Base-by-base conservation (phyloP, 805 yeast species). In the Wickerhamiella vanderwaltii region DNA sequence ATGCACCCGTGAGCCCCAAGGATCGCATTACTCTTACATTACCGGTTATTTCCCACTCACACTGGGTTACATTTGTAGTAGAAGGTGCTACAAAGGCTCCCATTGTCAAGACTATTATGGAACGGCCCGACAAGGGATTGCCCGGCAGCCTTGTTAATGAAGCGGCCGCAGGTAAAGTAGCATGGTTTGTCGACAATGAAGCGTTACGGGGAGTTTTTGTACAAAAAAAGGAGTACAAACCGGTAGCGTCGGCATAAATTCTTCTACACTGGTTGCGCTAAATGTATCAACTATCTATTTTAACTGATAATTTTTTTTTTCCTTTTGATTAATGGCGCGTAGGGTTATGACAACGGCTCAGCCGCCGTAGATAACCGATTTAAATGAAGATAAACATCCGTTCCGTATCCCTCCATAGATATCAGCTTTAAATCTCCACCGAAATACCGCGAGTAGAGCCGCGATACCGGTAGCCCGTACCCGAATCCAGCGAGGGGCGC, bases 401-500 rank as follows among this genome's bases (percentile, higher is more conserved):
- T 85, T 12, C 95, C 95, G 55, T 85, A 83, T 6, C 94, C 94
- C 60, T 85, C 95, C 94, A 86, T 83, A 25, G 85, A 75, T 43
- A 84, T 85, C 53, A 86, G 68, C 55, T 79, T 80, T 59, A 85
- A 69, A 53, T 86, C 95, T 3, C 94, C 94, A 5, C 94, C 94
- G 56, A 86, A 85, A 58, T 85, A 85, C 48, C 87, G 76, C 2
- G 95, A 87, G 51, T 86, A 86, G 29, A 85, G 67, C 45, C 95
- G 63, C 36, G 91, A 79, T 42, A 86, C 77, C 1, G 95, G 94
- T 51, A 85, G 67, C 0, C 95, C 95, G 54, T 85, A 87, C 22
- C 95, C 95, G 50, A 81, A 79, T 0, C 95, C 95, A 39, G 94
- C 94, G 82, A 85, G 79, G 45, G 95, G 95, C 1, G 94, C 94